These are phyloP conservation scores for Cucurbita argyrosperma DNA, from an alignment of 306 rosid genomes.

Conservation along the genomic window DNA sequence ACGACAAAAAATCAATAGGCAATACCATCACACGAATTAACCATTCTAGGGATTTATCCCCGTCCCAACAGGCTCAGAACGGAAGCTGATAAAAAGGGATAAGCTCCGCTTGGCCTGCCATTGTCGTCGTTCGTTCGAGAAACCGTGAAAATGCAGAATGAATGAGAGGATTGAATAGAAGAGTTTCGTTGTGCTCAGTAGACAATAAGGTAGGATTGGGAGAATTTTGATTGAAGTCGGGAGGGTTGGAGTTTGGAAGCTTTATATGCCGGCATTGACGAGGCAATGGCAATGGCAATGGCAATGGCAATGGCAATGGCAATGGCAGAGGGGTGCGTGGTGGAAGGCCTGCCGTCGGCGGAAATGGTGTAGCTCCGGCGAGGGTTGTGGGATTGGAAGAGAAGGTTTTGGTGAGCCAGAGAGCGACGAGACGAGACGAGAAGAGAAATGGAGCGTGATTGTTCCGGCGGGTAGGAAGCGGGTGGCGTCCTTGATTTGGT, in stretches of 20 bases:
- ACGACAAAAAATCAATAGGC: not conserved
- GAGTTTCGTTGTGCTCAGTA: not conserved
- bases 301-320: not conserved
- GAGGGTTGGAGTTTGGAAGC: not conserved
- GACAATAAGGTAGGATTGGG: not conserved
- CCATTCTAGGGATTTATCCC: not conserved
- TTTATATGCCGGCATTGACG: not conserved
- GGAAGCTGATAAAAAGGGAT: not conserved
- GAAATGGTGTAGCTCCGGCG: not conserved
- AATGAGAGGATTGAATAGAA: not conserved
- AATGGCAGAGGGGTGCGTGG: not conserved
- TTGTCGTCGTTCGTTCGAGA: not conserved
- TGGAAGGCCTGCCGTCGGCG: not conserved
- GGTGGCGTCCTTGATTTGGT: not conserved
- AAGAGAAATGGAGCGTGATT: not conserved
- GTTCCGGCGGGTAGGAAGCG: slow-evolving; percentile 5
- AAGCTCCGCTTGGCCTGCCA: not conserved
- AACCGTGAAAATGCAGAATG: not conserved
- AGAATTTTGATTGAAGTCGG: not conserved
- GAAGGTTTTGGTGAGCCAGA: not conserved
- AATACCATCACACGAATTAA: not conserved
- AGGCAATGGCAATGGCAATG: not conserved
- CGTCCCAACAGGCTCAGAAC: not conserved
- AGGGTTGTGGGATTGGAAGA: not conserved
- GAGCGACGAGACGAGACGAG: no score